phyloP scores from a whole-genome alignment of 2,329 filamentous ascomycete genomes.

The Ophiostoma pallidulum region DNA sequence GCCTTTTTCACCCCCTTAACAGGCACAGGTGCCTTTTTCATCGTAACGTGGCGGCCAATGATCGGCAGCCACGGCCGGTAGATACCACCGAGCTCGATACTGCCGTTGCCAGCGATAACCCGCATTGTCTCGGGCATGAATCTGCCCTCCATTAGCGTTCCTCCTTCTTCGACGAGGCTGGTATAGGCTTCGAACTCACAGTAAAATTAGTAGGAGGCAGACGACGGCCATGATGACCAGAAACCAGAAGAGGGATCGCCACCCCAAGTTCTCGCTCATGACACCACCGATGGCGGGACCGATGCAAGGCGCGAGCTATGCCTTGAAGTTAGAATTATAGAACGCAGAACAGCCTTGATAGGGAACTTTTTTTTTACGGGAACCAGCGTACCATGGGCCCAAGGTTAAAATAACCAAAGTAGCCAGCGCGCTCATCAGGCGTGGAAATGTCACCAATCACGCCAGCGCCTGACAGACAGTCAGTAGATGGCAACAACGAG shows the following conservation, averaged over 20 bases:
- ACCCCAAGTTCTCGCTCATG: constrained; percentile 11
- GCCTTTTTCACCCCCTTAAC: neutral
- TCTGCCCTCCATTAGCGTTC: neutral
- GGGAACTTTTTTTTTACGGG: no score
- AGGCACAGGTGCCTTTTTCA: neutral
- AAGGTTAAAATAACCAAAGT: constrained; percentile 26
- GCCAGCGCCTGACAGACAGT: constrained; percentile 16
- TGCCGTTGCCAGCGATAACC: constrained; percentile 23
- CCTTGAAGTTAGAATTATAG: neutral
- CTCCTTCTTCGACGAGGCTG: neutral
- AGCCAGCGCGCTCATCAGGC: constrained; percentile 25
- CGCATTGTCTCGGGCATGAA: constrained; percentile 26
- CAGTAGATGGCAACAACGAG: neutral
- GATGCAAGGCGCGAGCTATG: constrained; percentile 14
- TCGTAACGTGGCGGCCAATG: constrained; percentile 12
- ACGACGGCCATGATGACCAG: constrained; percentile 11
- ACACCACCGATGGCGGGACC: constrained; percentile 21
- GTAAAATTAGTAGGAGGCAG: constrained; percentile 22
- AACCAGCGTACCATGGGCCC: constrained; percentile 22
- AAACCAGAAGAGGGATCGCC: constrained; percentile 15
- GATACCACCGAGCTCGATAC: constrained; percentile 12
- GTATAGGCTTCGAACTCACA: constrained; percentile 35
- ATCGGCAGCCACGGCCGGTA: constrained; percentile 18
- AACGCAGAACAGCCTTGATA: no score
- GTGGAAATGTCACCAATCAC: constrained; percentile 27